Base-by-base conservation (phyloP, 345 rosid genomes). In the Acer negundo region DNA sequence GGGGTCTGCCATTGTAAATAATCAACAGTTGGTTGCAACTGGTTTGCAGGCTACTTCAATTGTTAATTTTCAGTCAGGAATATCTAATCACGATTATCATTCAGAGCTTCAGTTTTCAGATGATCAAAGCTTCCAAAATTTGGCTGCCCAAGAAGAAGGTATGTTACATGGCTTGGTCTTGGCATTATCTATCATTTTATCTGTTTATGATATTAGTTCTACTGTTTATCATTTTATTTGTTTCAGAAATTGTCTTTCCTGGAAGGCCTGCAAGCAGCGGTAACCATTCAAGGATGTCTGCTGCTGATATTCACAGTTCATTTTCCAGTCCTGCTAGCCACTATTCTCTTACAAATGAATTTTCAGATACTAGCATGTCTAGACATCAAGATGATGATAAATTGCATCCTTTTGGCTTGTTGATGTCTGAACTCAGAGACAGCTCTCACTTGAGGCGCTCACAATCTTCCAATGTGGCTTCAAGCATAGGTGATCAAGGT, bases 401-500 rank as follows among this genome's bases (percentile, higher is more conserved):
- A 74, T 56, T 88, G 82, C 92, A 88, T 78, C 93, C 89, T 10
- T 90, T 90, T 84, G 91, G 92, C 74, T 81, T 88, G 71, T 74
- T 87, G 85, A 84, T 85, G 92, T 90, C 96, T 44, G 89, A 91
- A 80, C 85, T 88, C 63, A 85, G 79, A 74, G 83, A 83, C 51
- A 58, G 78, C 72, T 82, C 89, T 74, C 76, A 78, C 78, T 65
- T 69, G 73, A 81, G 85, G 67, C 83, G 6, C 66, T 55, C 75
- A 53, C 84, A 70, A 17, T 85, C 84, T 73, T 82, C 91, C 35
- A 78, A 82, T 79, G 55, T 74, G 69, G 56, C 80, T 49, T 70
- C 84, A 51, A 77, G 65, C 67, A 74, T 84, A 5, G 73, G 81
- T 72, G 79, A 79, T 47, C 69, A 77, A n/a, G 80, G 81, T 70